These are phyloP conservation scores for Penicillium roqueforti DNA, from an alignment of 495 filamentous ascomycete species.

Conservation along the genomic window DNA sequence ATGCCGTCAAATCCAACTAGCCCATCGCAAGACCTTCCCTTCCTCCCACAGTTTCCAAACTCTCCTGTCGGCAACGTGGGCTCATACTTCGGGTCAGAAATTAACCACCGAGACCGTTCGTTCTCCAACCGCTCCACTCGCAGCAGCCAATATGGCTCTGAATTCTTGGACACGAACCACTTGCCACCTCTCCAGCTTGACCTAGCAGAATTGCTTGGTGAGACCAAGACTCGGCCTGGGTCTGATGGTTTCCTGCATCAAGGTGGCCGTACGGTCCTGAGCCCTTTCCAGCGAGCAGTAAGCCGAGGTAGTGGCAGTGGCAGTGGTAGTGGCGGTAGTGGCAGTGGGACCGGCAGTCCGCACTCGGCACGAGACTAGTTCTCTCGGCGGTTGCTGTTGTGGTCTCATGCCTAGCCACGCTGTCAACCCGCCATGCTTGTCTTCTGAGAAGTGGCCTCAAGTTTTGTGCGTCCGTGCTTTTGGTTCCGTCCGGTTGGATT, in stretches of 20 bases:
- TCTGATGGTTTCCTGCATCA: constrained; percentile 32
- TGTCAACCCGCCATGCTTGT: not conserved
- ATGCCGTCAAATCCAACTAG: constrained; percentile 39
- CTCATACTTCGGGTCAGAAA: constrained; percentile 37
- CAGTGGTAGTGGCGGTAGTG: constrained; percentile 41
- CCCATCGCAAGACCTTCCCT: constrained; percentile 33
- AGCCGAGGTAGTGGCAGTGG: constrained; percentile 46
- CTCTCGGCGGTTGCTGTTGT: not conserved
- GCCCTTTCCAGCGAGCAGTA: constrained; percentile 41
- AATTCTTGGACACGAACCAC: constrained; percentile 36
- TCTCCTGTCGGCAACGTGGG: constrained; percentile 32
- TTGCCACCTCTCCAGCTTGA: constrained; percentile 35
- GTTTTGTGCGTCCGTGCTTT: constrained; percentile 11
- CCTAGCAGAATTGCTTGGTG: constrained; percentile 31
- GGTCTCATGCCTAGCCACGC: constrained; percentile 1
- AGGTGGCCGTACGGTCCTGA: constrained; percentile 32
- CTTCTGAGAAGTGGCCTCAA: constrained; percentile 7
- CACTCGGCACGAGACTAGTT: constrained; percentile 36
- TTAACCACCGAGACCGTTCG: constrained; percentile 40
- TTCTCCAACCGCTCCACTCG: constrained; percentile 46
- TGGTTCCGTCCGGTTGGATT: constrained; percentile 2
- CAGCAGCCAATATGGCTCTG: constrained; percentile 41
- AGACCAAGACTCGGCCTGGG: constrained; percentile 31
- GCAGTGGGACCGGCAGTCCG: constrained; percentile 46
- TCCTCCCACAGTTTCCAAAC: constrained; percentile 35